phyloP scores from a whole-genome alignment of 202 grass and related monocot species.

The Saccharum hybrid region DNA sequence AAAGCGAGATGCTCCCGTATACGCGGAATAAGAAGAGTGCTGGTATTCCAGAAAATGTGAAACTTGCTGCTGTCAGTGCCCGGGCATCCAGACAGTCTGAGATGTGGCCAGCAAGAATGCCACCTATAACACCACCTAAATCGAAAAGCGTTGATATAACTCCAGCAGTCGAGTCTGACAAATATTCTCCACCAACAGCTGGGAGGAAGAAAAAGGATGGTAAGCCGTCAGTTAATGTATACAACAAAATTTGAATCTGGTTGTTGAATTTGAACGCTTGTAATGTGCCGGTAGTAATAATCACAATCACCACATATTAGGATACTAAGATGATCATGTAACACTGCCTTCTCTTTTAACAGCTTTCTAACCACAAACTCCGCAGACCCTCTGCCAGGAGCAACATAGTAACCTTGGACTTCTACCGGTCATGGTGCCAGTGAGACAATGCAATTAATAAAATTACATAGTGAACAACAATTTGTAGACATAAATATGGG shows the following conservation, averaged over 20 bases:
- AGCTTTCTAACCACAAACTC: background rate
- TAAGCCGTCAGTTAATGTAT: background rate
- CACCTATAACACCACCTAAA: slow-evolving; percentile 58
- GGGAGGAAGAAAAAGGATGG: slow-evolving; percentile 29
- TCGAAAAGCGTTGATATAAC: slow-evolving; percentile 66
- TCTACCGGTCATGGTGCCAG: background rate
- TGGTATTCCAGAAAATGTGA: slow-evolving; percentile 61
- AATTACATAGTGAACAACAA: background rate
- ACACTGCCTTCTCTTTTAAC: background rate
- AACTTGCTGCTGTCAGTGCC: slow-evolving; percentile 60
- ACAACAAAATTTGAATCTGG: background rate
- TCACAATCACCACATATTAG: background rate
- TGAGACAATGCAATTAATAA: background rate
- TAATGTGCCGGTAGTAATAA: background rate
- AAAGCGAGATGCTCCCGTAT: slow-evolving; percentile 58
- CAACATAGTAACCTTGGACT: background rate
- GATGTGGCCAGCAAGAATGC: slow-evolving; percentile 68
- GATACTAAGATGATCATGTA: background rate
- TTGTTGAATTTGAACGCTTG: background rate
- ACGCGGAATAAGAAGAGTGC: slow-evolving; percentile 55
- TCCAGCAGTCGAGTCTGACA: slow-evolving; percentile 59
- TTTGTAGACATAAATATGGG: slow-evolving; percentile 1
- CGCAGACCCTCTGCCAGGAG: background rate
- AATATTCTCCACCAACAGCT: slow-evolving; percentile 59
- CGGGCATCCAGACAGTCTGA: slow-evolving; percentile 64